Percentiles rank a stretch among this genome's conserved stretches.
phyloP scores from a whole-genome alignment of 2,329 filamentous ascomycete genomes.

The Fusarium subtropicale region DNA sequence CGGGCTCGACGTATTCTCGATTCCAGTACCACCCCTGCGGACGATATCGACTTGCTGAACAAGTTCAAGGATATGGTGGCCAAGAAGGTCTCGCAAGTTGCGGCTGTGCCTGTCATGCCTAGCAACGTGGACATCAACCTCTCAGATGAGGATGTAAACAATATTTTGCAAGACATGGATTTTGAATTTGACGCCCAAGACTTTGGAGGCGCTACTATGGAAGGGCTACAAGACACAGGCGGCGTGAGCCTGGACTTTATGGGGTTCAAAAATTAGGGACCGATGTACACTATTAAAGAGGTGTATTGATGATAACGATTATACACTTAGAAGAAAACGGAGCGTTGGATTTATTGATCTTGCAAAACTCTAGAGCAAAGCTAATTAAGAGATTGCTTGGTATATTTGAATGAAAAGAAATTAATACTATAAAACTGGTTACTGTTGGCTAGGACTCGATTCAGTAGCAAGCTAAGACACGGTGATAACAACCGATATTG shows the following conservation, averaged over 20 bases:
- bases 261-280: slow-evolving; percentile 41
- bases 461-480: background rate
- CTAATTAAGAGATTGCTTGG: slow-evolving; percentile 16
- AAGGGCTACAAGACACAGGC: slow-evolving; percentile 48
- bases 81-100: slow-evolving; percentile 43
- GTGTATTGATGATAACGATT: slow-evolving; percentile 18
- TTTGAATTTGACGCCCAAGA: slow-evolving; percentile 55
- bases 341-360: background rate
- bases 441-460: background rate
- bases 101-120: slow-evolving; percentile 34
- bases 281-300: slow-evolving; percentile 43
- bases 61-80: slow-evolving; percentile 65
- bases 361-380: background rate
- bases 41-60: slow-evolving; percentile 63
- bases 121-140: slow-evolving; percentile 52
- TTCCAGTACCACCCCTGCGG: slow-evolving; percentile 62
- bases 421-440: background rate
- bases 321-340: slow-evolving; percentile 10
- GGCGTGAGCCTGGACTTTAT: slow-evolving; percentile 48
- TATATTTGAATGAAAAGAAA: slow-evolving; percentile 13
- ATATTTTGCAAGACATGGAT: slow-evolving; percentile 58
- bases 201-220: slow-evolving; percentile 41
- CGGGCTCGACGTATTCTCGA: slow-evolving; percentile 63
- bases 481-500: background rate
- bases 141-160: slow-evolving; percentile 55